phyloP scores from a whole-genome alignment of 2,329 filamentous ascomycete genomes.

The Zelopaecilomyces penicillatus region DNA sequence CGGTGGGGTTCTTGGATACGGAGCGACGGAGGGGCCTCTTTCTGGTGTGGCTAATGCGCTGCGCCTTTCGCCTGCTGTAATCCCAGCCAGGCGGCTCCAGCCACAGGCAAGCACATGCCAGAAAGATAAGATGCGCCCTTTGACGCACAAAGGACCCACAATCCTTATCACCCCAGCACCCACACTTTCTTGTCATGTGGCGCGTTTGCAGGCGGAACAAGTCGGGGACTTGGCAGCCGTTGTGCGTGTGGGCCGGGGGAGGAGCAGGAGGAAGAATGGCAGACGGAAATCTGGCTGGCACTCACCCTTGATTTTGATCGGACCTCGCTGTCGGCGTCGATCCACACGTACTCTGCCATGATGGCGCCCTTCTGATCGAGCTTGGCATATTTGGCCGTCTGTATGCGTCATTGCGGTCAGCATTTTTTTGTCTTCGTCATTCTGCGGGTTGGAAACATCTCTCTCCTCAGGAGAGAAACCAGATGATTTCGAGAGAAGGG shows the following conservation, averaged over 20 bases:
- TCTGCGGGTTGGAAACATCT: too few relatives aligned
- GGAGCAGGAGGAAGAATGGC: constrained; percentile 4
- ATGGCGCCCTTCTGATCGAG: constrained; percentile 83
- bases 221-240: constrained; percentile 4
- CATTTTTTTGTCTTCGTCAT: too few relatives aligned
- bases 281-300: constrained; percentile 13
- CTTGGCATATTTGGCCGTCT: constrained; percentile 64
- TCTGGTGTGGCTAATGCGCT: too few relatives aligned
- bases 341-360: constrained; percentile 97
- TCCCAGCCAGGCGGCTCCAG: background rate
- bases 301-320: constrained; percentile 96
- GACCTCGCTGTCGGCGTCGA: constrained; percentile 72
- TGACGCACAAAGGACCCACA: too few relatives aligned
- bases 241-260: background rate
- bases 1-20: too few relatives aligned
- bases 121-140: background rate
- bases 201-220: constrained; percentile 7
- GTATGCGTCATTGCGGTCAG: too few relatives aligned
- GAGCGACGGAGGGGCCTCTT: too few relatives aligned
- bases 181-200: too few relatives aligned
- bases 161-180: too few relatives aligned
- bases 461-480: too few relatives aligned
- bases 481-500: too few relatives aligned
- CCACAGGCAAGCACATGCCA: constrained; percentile 1
- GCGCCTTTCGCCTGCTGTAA: too few relatives aligned